phyloP scores from a whole-genome alignment of 2,329 filamentous ascomycete species.

The Venturia nashicola region DNA sequence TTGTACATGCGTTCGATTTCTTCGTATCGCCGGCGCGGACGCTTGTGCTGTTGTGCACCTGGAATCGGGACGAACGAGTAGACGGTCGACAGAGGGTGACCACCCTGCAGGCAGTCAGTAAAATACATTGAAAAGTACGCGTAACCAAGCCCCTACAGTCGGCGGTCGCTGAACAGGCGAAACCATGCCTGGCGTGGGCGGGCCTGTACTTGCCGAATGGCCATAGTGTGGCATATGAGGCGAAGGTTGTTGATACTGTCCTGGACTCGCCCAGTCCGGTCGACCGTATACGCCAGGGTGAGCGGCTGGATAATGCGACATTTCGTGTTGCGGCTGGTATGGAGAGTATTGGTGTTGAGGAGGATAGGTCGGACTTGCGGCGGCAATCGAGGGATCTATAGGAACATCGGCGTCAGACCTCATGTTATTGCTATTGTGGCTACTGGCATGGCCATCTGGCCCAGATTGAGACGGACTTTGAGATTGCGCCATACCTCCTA shows the following conservation, averaged over 20 bases:
- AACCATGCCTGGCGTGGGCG: slow-evolving; percentile 43
- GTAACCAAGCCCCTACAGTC: slow-evolving; percentile 38
- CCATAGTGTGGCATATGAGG: slow-evolving; percentile 31
- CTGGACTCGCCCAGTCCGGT: slow-evolving; percentile 55
- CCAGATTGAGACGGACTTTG: slow-evolving; percentile 94
- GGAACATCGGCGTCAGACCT: slow-evolving; percentile 95
- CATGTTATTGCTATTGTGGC: slow-evolving; percentile 56
- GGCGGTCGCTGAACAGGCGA: slow-evolving; percentile 49
- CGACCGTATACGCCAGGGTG: slow-evolving; percentile 54
- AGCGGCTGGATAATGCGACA: slow-evolving; percentile 61
- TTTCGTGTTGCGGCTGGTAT: slow-evolving; percentile 74
- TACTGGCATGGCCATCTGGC: slow-evolving; percentile 62
- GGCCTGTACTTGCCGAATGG: slow-evolving; percentile 43
- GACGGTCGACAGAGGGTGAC: slow-evolving; percentile 56
- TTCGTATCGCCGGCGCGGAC: slow-evolving; percentile 84
- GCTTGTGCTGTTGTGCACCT: slow-evolving; percentile 92
- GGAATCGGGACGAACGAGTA: slow-evolving; percentile 98
- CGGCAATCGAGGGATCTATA: slow-evolving; percentile 98
- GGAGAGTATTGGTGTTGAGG: slow-evolving; percentile 76
- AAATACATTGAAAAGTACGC: slow-evolving; percentile 4
- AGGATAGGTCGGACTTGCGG: slow-evolving; percentile 82
- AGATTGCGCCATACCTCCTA: slow-evolving; percentile 95
- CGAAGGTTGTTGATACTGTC: slow-evolving; percentile 39
- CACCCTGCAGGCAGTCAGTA: slow-evolving; percentile 25
- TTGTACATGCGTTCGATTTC: slow-evolving; percentile 99